Base-by-base conservation (phyloP, 2,329 filamentous ascomycete species). In the Nemania sp. region DNA sequence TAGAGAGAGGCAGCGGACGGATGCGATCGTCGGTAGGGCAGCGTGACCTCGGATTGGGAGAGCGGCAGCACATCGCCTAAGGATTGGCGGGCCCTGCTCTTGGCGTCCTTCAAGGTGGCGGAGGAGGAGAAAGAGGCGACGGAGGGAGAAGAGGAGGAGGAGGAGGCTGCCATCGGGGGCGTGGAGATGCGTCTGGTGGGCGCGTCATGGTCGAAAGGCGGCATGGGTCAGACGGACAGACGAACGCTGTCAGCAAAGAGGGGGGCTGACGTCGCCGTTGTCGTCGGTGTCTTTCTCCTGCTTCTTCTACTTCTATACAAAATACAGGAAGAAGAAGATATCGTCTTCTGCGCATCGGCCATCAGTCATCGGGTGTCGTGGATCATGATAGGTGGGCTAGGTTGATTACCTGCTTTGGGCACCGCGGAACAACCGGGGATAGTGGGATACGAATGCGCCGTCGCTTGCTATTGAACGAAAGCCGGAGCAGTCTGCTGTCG, bases 131-230 rank as follows among this genome's bases (percentile, higher is more conserved):
- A 29, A 7, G 25, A 29, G 25, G 25, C 25, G 25, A 7, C 25
- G 25, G 25, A 29, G 25, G 25, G 25, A 3, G 25, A 29, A 3
- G 25, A 29, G 25, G 25, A 29, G 25, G 25, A 3, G 25, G 25
- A 3, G 25, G 25, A 29, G 68, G 86, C 82, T 67, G 87, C 87
- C 72, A 86, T 79, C 71, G 90, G 87, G 75, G 90, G 83, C 71
- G 88, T 84, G 75, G 88, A 86, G 76, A 89, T 84, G 74, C 88
- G 86, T 76, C 88, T 84, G 78, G 85, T 80, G 70, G 85, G 82
- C 73, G 84, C 78, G 66, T 69, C 67, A 65, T 71, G 56, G 47
- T 67, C 67, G 62, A 68, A 69, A 58, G 71, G 58, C 65, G 66
- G 66, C 69, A 72, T 72, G 64, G 63, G 68, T 68, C 39, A 54